Percentiles rank a stretch among this genome's conserved stretches.
These are phyloP conservation scores for Grigorovia humatica DNA, from an alignment of 805 yeast genomes.

Conservation along the genomic window DNA sequence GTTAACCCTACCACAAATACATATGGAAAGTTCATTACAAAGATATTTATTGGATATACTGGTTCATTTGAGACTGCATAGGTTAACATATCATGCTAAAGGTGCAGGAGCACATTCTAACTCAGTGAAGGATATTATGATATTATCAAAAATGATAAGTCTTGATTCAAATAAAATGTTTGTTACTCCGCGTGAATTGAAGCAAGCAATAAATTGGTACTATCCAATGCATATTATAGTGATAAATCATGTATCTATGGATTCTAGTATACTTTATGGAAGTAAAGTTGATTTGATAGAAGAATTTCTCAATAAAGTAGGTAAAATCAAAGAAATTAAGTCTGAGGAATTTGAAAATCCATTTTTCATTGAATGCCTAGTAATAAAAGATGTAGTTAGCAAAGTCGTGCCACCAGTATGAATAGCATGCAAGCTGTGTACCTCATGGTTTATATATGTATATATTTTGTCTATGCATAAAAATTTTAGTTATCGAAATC, in stretches of 20 bases:
- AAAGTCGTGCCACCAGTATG: conserved; percentile 36
- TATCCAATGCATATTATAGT: conserved; percentile 45
- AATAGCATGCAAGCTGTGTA: conserved; percentile 1
- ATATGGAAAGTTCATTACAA: conserved; percentile 7
- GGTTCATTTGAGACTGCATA: conserved; percentile 44
- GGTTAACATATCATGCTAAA: conserved; percentile 34
- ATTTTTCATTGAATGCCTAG: conserved; percentile 31
- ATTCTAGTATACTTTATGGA: conserved; percentile 22
- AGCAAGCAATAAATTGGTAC: conserved; percentile 36
- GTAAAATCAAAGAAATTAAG: conserved; percentile 11
- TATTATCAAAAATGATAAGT: conserved; percentile 33
- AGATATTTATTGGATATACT: conserved; percentile 37
- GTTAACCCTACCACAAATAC: not conserved
- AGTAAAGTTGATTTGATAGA: conserved; percentile 20
- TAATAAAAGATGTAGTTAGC: conserved; percentile 42
- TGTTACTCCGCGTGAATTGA: conserved; percentile 45
- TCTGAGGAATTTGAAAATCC: conserved; percentile 14
- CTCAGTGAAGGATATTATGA: conserved; percentile 36
- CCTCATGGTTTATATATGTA: too few species aligned
- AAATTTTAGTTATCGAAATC: too few species aligned
- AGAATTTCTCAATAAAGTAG: conserved; percentile 15
- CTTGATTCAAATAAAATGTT: conserved; percentile 28
- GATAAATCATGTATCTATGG: conserved; percentile 31
- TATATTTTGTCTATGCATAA: too few species aligned
- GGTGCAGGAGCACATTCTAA: conserved; percentile 43